Base-by-base conservation (phyloP, 257 asterid genomes). In the Fraxinus americana region DNA sequence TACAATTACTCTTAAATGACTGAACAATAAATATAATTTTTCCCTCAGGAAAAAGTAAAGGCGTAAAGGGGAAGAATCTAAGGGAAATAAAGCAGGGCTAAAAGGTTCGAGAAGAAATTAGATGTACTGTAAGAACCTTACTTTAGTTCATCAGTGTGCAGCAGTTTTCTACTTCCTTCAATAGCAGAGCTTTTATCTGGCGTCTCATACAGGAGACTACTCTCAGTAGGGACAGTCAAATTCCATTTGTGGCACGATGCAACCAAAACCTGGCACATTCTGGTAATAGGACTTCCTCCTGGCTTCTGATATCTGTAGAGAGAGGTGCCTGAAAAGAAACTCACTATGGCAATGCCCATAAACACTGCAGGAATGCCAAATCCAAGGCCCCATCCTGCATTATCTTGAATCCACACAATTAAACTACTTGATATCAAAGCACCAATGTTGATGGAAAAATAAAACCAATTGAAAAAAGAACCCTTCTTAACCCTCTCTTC, bases 361-460 rank as follows among this genome's bases (percentile, higher is more conserved):
- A 88, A 91, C 67, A 87, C 61, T 23, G 96, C 95, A 75, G 98
- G 97, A 84, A 95, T 91, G 59, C 99, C 98, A 72, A 95, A 95
- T 38, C 99, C 99, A 41, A 95, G 88, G 75, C 99, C 99, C 99
- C 99, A 96, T 57, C 99, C 97, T 8, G 88, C 89, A 82, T 96
- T 96, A 32, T 96, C 99, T 90, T 96, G 98, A 87, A 93, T 89
- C 96, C 96, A 96, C 73, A 96, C 98, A 5, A 96, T 93, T 70
- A 96, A 86, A 83, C 94, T 93, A 67, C 97, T 96, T 1, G 99
- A 96, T 77, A 93, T 67, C 72, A 96, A 74, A 77, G 97, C 97
- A 75, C 98, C 99, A 39, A 96, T 89, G 73, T 96, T 96, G 83
- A 96, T 84, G 16, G 97, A 93, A 75, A 93, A 92, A 85, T 95